Evolutionary conservation across 2,329 filamentous ascomycete genomes (phyloP), one percentile per base, ranked within the genome.

Genomic region (Aspergillus flavus): DNA sequence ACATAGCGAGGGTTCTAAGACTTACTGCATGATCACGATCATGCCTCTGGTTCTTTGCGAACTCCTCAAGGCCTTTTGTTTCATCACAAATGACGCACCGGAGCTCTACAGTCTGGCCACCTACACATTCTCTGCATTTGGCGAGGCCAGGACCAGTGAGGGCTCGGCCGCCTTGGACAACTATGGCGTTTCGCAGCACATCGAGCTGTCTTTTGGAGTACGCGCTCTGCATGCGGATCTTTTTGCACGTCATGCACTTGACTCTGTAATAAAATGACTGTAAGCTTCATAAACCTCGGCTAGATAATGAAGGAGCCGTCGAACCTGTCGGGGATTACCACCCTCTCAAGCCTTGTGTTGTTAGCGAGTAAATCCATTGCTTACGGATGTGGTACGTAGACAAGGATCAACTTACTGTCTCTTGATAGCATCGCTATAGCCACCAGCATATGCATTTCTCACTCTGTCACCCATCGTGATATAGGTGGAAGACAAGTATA

Each of bases 131-230:
- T 7, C 74, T 69, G 71, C 85, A 87, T 28, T 73, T 78, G 26
- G 79, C 75, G 6, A 68, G 63, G 7, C 68, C 69, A 28, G 61
- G 28, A 12, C 48, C 59, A 5, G 58, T 62, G 45, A 59, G 65
- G n/a, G 71, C 69, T 1, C 58, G 56, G 6, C 48, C 53, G 6
- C 67, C 65, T 23, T 68, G 41, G 2, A 62, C 58, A 1, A 70
- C 58, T 26, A 76, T 64, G 14, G 68, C 72, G 45, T 73, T 68
- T 32, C 71, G 70, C 6, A 77, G 65, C 63, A 77, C 72, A 6
- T 74, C 73, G 10, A 83, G 71, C 68, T 86, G 82, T 39, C 79
- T 82, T 34, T 81, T 80, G 1, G 85, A 85, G 68, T 76, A 87
- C 39, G 70, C 72, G 1, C 58, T 64, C 9, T 74, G 70, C 12